Evolutionary conservation across 495 filamentous ascomycete species (phyloP).

Genomic region (Neurospora sp.): DNA sequence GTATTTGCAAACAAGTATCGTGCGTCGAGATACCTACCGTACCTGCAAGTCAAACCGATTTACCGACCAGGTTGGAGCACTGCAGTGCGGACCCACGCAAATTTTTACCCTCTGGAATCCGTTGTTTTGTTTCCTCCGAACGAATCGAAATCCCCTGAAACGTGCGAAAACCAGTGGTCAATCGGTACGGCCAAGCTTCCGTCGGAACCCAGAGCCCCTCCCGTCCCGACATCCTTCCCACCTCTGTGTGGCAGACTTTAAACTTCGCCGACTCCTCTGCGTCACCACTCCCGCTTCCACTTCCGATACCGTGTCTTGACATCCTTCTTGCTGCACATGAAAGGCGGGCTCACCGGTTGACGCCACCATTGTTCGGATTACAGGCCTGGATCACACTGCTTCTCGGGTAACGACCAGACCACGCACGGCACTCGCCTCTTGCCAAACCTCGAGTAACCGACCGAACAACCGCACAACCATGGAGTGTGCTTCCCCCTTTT

Average conservation of each 20-base stretch:
- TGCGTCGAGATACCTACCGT: neutral
- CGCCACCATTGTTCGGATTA: neutral
- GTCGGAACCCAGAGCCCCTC: neutral
- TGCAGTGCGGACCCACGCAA: neutral
- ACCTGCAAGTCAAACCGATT: neutral
- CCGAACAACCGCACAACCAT: conserved; percentile 9
- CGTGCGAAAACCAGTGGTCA: neutral
- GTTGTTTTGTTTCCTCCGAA: neutral
- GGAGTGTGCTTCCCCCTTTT: conserved; percentile 23
- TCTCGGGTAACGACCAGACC: neutral
- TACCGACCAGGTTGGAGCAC: neutral
- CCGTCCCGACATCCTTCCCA: neutral
- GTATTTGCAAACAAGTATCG: neutral
- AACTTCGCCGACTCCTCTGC: neutral
- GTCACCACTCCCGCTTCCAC: neutral
- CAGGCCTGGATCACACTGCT: neutral
- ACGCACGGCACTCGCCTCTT: neutral
- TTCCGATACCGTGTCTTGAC: neutral
- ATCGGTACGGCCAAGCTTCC: neutral
- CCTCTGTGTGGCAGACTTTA: neutral
- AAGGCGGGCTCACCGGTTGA: neutral
- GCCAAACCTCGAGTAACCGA: neutral
- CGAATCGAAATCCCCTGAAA: neutral
- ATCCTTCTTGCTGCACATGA: neutral
- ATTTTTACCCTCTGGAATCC: neutral